These are phyloP conservation scores for Suillus subaureus DNA, from an alignment of 768 basidiomycete species.

Conservation along the genomic window DNA sequence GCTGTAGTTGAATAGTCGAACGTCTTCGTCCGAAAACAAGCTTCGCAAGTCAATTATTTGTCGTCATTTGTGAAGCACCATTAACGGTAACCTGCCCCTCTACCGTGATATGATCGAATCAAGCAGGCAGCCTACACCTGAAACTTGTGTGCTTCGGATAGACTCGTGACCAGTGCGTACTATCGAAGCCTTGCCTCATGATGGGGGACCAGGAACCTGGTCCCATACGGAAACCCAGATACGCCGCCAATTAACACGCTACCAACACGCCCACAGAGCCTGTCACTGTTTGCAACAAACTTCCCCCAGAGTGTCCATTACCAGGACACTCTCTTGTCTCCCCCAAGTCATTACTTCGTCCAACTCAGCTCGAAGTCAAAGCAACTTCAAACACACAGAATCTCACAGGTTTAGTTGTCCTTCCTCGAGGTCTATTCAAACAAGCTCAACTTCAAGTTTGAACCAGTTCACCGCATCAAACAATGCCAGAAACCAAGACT, in stretches of 20 bases:
- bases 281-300: background rate
- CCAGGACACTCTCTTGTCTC: background rate
- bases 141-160: background rate
- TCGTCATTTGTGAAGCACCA: background rate
- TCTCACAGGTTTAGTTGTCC: background rate
- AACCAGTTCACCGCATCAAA: background rate
- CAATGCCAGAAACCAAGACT: background rate
- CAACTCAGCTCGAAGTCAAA: background rate
- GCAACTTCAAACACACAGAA: background rate
- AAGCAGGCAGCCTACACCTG: background rate
- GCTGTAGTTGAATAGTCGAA: constrained; percentile 63
- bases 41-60: background rate
- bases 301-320: background rate
- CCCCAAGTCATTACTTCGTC: background rate
- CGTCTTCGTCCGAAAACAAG: constrained; percentile 28
- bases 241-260: background rate
- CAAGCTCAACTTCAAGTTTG: background rate
- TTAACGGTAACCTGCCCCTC: background rate
- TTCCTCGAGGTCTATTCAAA: background rate
- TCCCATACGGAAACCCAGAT: background rate
- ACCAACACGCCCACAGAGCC: background rate
- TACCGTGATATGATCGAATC: background rate
- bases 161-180: background rate
- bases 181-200: background rate
- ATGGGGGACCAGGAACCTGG: background rate